Base-by-base conservation (phyloP, 2,329 filamentous ascomycete species). In the Paracoccidioides brasiliensis region DNA sequence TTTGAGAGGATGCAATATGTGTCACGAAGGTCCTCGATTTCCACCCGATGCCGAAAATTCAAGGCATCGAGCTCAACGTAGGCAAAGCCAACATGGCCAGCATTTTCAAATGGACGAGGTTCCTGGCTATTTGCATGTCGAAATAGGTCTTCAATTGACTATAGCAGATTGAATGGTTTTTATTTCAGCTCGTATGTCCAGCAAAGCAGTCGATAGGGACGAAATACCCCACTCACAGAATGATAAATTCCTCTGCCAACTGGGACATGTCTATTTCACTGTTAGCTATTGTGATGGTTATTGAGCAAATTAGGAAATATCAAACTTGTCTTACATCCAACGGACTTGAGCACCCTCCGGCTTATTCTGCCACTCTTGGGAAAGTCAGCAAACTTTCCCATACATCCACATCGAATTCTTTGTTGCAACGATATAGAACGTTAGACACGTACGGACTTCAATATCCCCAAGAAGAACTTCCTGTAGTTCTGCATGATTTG, bases 111-210 rank as follows among this genome's bases (percentile, higher is more conserved):
- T 2, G 50, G 50, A 14, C 50, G 50, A 32, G 50, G 50, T 3
- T 52, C 38, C 12, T 42, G 22, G 22, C 14, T 33, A 3, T 2
- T 28, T 6, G 50, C 38, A 10, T 42, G 15, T 38, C 50, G 37
- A 43, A 52, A 52, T n/a, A 52, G 38, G 38, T 52, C 50, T 28
- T 52, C 50, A 5, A 52, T 42, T n/a, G 50, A 52, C 50, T 52
- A 38, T 38, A 12, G 22, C 22, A 8, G 30, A 35, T 48, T 12
- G 5, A 51, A 40, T 5, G 5, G 40, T 6, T 41, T 51, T 51
- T 35, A 8, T 33, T 33, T 48, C 45, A 48, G 45, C 12, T n/a
- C 30, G 32, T 32, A 12, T 9, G 9, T 48, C 14, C 30, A 48
- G n/a, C 30, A 9, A 48, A 48, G 12, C 22, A 22, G 22, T 9